Percentiles rank a stretch among this genome's conserved stretches.
phyloP scores from a whole-genome alignment of 2,329 filamentous ascomycete species.

The Apiospora pterosperma region DNA sequence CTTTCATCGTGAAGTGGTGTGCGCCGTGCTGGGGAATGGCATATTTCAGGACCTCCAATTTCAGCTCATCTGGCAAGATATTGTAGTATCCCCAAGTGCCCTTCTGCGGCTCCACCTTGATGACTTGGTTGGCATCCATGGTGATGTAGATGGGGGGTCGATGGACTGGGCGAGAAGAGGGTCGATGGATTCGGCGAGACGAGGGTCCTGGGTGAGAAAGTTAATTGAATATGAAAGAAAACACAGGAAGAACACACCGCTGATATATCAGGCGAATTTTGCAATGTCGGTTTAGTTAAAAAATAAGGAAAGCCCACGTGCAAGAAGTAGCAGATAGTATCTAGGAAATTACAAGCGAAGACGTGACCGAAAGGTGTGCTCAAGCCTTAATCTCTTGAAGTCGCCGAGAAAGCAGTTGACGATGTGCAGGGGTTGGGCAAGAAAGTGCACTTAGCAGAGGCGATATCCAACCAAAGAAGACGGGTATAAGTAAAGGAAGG shows the following conservation, averaged over 20 bases:
- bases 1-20: conserved; percentile 17
- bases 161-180: background rate
- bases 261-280: background rate
- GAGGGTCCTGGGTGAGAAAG: background rate
- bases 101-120: background rate
- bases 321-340: background rate
- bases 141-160: background rate
- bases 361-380: background rate
- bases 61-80: conserved; percentile 19
- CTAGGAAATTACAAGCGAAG: background rate
- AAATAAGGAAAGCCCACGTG: background rate
- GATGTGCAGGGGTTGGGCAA: background rate
- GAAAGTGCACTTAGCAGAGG: background rate
- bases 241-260: background rate
- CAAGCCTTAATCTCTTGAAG: background rate
- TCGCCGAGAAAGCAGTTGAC: background rate
- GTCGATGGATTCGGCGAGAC: background rate
- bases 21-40: conserved; percentile 10
- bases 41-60: conserved; percentile 17
- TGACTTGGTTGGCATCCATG: background rate
- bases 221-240: background rate
- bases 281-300: background rate
- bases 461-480: background rate
- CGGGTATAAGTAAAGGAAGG: background rate
- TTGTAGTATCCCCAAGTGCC: conserved; percentile 8